phyloP scores from a whole-genome alignment of 2,329 filamentous ascomycete genomes.

The Monilinia aucupariae region DNA sequence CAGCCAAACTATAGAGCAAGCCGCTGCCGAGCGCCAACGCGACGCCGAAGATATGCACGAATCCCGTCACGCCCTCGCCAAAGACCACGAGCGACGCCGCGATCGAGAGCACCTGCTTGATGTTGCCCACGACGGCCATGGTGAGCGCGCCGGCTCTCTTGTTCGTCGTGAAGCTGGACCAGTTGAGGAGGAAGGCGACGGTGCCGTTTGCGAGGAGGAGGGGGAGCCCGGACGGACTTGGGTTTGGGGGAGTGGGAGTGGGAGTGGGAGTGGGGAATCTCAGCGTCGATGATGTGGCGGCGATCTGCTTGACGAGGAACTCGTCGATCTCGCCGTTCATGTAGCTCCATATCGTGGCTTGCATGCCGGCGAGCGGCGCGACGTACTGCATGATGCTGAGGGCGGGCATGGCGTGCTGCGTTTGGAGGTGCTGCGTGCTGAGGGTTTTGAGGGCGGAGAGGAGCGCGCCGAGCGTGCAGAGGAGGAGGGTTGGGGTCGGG shows the following conservation, averaged over 20 bases:
- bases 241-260: constrained; percentile 33
- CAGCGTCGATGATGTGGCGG: constrained; percentile 22
- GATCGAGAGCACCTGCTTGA: constrained; percentile 54
- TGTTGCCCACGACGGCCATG: constrained; percentile 55
- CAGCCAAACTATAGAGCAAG: not conserved
- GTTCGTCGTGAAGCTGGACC: constrained; percentile 54
- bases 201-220: constrained; percentile 46
- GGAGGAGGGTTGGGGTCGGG: constrained; percentile 47
- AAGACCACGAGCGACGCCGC: constrained; percentile 46
- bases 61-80: constrained; percentile 15
- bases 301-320: constrained; percentile 31
- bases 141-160: constrained; percentile 53
- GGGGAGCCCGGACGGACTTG: constrained; percentile 19
- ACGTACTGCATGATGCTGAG: constrained; percentile 42
- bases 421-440: not conserved
- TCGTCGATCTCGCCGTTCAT: constrained; percentile 47
- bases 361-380: constrained; percentile 54
- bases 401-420: not conserved
- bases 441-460: constrained; percentile 3
- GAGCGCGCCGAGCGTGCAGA: not conserved
- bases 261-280: constrained; percentile 21
- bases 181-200: constrained; percentile 51
- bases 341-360: constrained; percentile 48
- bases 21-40: not conserved
- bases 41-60: not conserved